Evolutionary conservation across 2,329 filamentous ascomycete genomes (phyloP).

Genomic region (Ilyonectria mors-panacis): DNA sequence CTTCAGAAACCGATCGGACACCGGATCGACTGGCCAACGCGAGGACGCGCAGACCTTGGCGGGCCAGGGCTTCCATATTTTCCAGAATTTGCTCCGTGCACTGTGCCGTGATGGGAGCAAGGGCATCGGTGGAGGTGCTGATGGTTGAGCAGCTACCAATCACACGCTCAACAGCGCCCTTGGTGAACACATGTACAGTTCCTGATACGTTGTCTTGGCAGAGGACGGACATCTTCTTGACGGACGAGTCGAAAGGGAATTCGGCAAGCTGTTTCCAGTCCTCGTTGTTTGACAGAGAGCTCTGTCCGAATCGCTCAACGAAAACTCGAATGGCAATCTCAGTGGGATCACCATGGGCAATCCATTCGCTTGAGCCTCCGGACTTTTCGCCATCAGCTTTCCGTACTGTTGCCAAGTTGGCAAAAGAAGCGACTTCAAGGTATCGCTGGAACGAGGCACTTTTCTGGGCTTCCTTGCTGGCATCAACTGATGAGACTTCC

Average conservation of each 20-base stretch:
- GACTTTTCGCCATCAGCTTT: conserved; percentile 56
- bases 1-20: conserved; percentile 55
- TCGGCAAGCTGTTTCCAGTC: conserved; percentile 74
- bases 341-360: conserved; percentile 73
- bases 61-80: conserved; percentile 79
- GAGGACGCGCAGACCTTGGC: conserved; percentile 78
- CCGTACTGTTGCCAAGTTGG: conserved; percentile 76
- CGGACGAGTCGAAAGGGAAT: conserved; percentile 80
- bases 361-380: conserved; percentile 64
- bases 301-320: conserved; percentile 73
- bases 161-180: conserved; percentile 79
- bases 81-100: conserved; percentile 69
- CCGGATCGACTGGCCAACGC: conserved; percentile 71
- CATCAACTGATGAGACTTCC: not conserved
- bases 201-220: conserved; percentile 62
- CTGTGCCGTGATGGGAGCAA: not conserved
- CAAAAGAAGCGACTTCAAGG: conserved; percentile 74
- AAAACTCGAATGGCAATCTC: conserved; percentile 85
- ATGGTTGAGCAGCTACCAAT: conserved; percentile 71
- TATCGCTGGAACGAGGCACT: conserved; percentile 64
- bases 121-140: conserved; percentile 57
- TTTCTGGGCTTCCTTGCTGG: not conserved
- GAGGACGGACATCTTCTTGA: conserved; percentile 84
- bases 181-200: conserved; percentile 69
- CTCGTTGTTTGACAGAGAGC: conserved; percentile 42